Percentiles rank a stretch among this genome's conserved stretches.
Conservation (phyloP, 163 green algal species). For the Picocystis sp. region DNA sequence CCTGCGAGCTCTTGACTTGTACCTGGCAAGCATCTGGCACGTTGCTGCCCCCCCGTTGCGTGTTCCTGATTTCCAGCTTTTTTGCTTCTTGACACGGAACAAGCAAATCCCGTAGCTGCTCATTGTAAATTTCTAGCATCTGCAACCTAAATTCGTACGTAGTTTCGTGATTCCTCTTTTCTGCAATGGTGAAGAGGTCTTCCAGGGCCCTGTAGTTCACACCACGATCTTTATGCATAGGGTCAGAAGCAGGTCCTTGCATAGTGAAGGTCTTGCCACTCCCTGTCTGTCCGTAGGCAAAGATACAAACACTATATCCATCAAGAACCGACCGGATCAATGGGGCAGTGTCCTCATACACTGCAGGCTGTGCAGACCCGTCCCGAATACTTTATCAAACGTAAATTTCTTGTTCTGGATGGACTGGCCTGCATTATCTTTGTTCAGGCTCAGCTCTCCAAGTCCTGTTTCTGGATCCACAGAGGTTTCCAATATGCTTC, state of each 20-base stretch:
- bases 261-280: constrained; percentile 89
- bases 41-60: constrained; percentile 56
- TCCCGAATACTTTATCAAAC: constrained; percentile 72
- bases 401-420: constrained; percentile 39
- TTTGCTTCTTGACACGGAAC: constrained; percentile 7
- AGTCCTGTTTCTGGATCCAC: background rate
- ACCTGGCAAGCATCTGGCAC: constrained; percentile 53
- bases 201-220: constrained; percentile 83
- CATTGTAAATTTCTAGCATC: constrained; percentile 95
- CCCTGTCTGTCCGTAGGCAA: constrained; percentile 85
- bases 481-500: background rate
- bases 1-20: constrained; percentile 32
- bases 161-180: constrained; percentile 37
- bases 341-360: constrained; percentile 72
- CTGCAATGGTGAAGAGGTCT: constrained; percentile 63
- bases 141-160: constrained; percentile 63
- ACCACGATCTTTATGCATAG: constrained; percentile 39
- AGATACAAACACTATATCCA: constrained; percentile 94
- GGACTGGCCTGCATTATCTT: constrained; percentile 5
- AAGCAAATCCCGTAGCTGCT: constrained; percentile 58
- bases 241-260: constrained; percentile 37
- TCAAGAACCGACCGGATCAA: constrained; percentile 80
- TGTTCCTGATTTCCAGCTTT: constrained; percentile 49
- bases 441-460: constrained; percentile 10
- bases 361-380: constrained; percentile 41